Base-by-base conservation (phyloP, 108 stramenopile species). In the Chaetoceros muelleri region DNA sequence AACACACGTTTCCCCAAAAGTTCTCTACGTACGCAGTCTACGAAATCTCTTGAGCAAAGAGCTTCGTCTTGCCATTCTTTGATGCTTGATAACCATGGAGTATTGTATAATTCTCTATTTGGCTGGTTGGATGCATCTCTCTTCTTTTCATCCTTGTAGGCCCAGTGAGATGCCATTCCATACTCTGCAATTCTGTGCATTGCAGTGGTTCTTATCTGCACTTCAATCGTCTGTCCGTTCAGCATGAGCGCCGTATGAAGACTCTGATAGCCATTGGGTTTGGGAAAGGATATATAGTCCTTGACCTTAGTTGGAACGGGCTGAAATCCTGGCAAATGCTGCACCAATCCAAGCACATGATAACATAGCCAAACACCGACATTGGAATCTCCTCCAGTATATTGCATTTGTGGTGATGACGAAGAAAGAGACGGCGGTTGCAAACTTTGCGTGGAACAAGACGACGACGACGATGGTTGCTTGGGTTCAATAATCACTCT, bases 151-250 rank as follows among this genome's bases (percentile, higher is more conserved):
- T 84, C 88, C 20, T 68, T 85, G 61, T 95, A 95, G 0, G 81
- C 74, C 86, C 90, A 95, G 70, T 95, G 94, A 1, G 86, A 83
- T 1, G 96, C 96, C 84, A 89, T 89, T 0, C 96, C 96, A 56
- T 85, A 87, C 57, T 94, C 90, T n/a, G 96, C 96, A 22, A 95
- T 86, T 44, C 87, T 75, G 60, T 96, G 94, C 96, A 96, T 96
- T 48, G 70, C 70, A 34, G 70, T 71, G 2, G 96, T 97, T 17
- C 95, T 76, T 30, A 97, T 95, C 71, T 97, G 96, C 0, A 97
- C 93, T 66, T 97, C 96, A 44, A 97, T 90, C 18, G 85, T 78
- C 61, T 95, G 90, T 5, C 90, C 92, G 48, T 87, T 81, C 51
- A 82, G 64, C 22, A 87, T 83, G 2, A 96, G 64, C 24, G 92